Conservation (phyloP, 257 asterid species). For the Przewalskia tangutica region DNA sequence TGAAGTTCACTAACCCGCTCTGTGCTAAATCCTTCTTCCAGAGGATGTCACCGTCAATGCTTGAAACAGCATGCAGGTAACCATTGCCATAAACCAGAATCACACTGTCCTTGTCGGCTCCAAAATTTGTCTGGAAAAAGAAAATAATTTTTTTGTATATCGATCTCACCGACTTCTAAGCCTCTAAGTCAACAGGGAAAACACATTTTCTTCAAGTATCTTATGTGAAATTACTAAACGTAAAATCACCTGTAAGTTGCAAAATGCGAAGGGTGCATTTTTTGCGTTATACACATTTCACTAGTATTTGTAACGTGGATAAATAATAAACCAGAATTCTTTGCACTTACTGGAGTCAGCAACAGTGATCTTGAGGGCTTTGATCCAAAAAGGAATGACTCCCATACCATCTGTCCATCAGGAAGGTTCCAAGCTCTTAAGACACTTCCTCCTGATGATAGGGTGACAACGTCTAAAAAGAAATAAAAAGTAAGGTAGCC, state of each 20-base stretch:
- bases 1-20: constrained; percentile 48
- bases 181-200: neutral
- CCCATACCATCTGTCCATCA: constrained; percentile 99
- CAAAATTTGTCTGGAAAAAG: constrained; percentile 52
- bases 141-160: constrained; percentile 10
- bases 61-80: constrained; percentile 68
- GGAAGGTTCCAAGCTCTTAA: constrained; percentile 99
- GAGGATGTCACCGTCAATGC: constrained; percentile 77
- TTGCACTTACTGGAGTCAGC: constrained; percentile 62
- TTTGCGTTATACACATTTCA: neutral
- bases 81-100: constrained; percentile 73
- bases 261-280: neutral
- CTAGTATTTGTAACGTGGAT: neutral
- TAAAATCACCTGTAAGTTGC: neutral
- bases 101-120: constrained; percentile 52
- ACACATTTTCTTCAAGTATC: neutral
- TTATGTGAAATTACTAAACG: neutral
- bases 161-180: neutral
- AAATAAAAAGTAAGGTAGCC: neutral
- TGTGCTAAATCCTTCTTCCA: constrained; percentile 79
- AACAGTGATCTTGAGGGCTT: constrained; percentile 49
- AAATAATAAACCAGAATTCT: neutral
- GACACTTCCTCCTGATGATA: constrained; percentile 75
- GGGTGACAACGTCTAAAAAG: constrained; percentile 70
- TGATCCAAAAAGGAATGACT: constrained; percentile 57